Base-by-base conservation (phyloP, 805 yeast species). In the Kodamaea neixiangensis region DNA sequence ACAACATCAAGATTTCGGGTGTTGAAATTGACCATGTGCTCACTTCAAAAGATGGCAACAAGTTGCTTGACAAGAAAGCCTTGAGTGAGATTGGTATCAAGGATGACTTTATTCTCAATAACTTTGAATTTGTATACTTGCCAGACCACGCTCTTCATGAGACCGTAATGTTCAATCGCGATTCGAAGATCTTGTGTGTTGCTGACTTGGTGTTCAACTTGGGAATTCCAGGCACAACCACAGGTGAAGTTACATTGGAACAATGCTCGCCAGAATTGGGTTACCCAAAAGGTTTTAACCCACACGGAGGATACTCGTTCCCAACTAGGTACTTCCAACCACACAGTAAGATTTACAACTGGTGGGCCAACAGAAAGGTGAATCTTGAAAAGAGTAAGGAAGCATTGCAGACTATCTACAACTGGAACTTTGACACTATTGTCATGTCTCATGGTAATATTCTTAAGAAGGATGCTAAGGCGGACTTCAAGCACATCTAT, bases 371-470 rank as follows among this genome's bases (percentile, higher is more conserved):
- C 19, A 42, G 46, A 38, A 11, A 43, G 35, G 45, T 41, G 33
- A 46, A 33, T 21, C 45, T 47, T n/a, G 45, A 37, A 9, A 45
- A 17, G 35, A 34, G 42, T 3, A 14, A 17, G 10, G 48, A 54
- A 11, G 66, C 75, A 15, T 54, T 68, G 22, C 55, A 61, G 31
- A 61, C 69, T 21, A 59, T 75, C 17, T 49, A 66, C 33, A 50
- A 58, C 7, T 76, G 80, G 80, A 76, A 77, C 39, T 76, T 81
- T 53, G 76, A 77, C 11, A 67, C 69, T n/a, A 67, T 82, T 46
- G 78, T 85, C 37, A 67, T 76, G 57, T 80, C 85, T 55, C 89
- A 84, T 60, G 89, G 89, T 10, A 77, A 77, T 54, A 71, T 81
- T 14, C 67, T 83, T 51, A 81, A 79, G 18, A 56, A 62, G 18